Conservation (phyloP, 2,329 filamentous ascomycete species). For the Cladorrhinum sp. region DNA sequence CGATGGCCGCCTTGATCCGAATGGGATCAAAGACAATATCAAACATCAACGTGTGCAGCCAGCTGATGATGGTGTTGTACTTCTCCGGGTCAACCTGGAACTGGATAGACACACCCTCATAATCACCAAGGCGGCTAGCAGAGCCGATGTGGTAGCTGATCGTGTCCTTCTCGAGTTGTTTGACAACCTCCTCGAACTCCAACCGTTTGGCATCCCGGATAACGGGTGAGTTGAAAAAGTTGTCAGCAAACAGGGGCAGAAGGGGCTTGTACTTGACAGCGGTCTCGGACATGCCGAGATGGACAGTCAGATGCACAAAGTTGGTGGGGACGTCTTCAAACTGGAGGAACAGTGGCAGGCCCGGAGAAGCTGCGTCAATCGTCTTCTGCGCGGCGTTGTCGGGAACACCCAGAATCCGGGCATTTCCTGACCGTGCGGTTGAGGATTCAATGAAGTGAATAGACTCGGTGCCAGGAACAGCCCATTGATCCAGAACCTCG, state of each 20-base stretch:
- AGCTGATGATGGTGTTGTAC: slow-evolving; percentile 76
- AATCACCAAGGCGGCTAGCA: slow-evolving; percentile 67
- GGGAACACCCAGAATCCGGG: slow-evolving; percentile 64
- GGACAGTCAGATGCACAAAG: slow-evolving; percentile 81
- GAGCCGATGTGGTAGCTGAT: slow-evolving; percentile 75
- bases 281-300: slow-evolving; percentile 73
- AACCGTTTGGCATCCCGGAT: slow-evolving; percentile 70
- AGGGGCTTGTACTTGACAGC: slow-evolving; percentile 83
- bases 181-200: slow-evolving; percentile 88
- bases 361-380: slow-evolving; percentile 65
- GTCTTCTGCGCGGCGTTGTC: slow-evolving; percentile 69
- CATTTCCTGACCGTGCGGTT: slow-evolving; percentile 78
- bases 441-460: slow-evolving; percentile 92
- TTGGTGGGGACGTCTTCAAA: slow-evolving; percentile 93
- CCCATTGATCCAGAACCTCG: slow-evolving; percentile 75
- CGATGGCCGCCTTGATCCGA: slow-evolving; percentile 61
- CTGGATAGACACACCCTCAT: slow-evolving; percentile 75
- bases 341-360: slow-evolving; percentile 84
- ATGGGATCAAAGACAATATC: slow-evolving; percentile 80
- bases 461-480: slow-evolving; percentile 79
- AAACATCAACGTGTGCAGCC: slow-evolving; percentile 83
- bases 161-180: slow-evolving; percentile 86
- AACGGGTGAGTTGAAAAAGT: slow-evolving; percentile 93
- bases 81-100: slow-evolving; percentile 88
- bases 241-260: slow-evolving; percentile 78